phyloP scores from a whole-genome alignment of 768 basidiomycete genomes.

The Agrocybe pediades region DNA sequence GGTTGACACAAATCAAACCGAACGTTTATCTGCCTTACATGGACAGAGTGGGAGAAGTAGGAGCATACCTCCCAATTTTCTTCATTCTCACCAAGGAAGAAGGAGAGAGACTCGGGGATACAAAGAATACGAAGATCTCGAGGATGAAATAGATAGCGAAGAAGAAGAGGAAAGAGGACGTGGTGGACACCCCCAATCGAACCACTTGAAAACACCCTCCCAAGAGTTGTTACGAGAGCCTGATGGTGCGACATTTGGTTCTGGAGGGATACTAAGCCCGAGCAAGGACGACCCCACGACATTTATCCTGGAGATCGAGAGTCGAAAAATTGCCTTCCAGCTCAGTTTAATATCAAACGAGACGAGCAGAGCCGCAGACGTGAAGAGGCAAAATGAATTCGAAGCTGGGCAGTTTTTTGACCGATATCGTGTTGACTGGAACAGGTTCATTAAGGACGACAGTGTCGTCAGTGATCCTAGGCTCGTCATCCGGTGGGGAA shows the following conservation, averaged over 20 bases:
- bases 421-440: constrained; percentile 62
- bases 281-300: constrained; percentile 60
- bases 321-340: constrained; percentile 65
- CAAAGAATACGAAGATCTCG: constrained; percentile 34
- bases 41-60: constrained; percentile 44
- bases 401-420: constrained; percentile 61
- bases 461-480: constrained; percentile 58
- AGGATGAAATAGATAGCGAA: constrained; percentile 19
- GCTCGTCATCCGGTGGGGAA: constrained; percentile 76
- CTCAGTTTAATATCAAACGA: constrained; percentile 54
- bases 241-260: constrained; percentile 38
- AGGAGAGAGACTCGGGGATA: constrained; percentile 25
- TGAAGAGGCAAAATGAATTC: constrained; percentile 38
- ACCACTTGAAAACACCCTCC: background rate
- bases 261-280: constrained; percentile 58
- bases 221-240: background rate
- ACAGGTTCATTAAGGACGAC: constrained; percentile 66
- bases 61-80: constrained; percentile 58
- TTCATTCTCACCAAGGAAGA: constrained; percentile 34
- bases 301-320: constrained; percentile 68
- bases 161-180: constrained; percentile 19
- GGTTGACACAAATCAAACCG: constrained; percentile 2
- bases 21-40: background rate
- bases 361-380: background rate
- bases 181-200: background rate